phyloP scores from a whole-genome alignment of 352 stramenopile genomes.

The Aphanomyces euteiches region DNA sequence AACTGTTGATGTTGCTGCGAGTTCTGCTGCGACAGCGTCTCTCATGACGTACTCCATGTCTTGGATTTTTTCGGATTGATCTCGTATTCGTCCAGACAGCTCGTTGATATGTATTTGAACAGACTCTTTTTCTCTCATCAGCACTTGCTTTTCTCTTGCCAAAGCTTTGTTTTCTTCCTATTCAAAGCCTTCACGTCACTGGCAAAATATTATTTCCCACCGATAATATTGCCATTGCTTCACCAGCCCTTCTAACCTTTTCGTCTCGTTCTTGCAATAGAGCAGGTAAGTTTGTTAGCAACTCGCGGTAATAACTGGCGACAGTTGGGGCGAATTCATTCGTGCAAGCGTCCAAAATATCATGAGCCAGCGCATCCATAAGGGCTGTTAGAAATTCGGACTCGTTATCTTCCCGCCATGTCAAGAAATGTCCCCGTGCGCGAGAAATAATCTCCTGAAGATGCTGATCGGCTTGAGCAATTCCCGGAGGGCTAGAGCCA shows the following conservation, averaged over 20 bases:
- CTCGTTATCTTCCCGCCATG: neutral
- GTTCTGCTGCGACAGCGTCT: conserved; percentile 11
- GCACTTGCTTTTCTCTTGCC: neutral
- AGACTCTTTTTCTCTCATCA: neutral
- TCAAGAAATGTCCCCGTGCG: conserved; percentile 5
- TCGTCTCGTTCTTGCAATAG: conserved; percentile 23
- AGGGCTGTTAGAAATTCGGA: conserved; percentile 1
- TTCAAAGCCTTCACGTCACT: neutral
- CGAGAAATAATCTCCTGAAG: conserved; percentile 8
- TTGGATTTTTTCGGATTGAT: neutral
- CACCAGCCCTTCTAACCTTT: neutral
- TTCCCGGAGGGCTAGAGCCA: too few species aligned
- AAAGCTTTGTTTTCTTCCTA: neutral
- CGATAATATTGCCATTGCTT: neutral
- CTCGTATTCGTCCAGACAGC: neutral
- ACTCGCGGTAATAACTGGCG: conserved; percentile 23
- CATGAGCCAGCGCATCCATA: conserved; percentile 15
- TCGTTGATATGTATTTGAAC: neutral
- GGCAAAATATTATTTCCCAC: neutral
- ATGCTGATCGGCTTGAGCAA: conserved; percentile 2
- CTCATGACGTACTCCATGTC: conserved; percentile 19
- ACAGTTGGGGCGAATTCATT: conserved; percentile 19
- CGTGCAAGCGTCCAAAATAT: conserved; percentile 14
- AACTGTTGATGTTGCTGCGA: neutral
- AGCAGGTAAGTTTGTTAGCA: conserved; percentile 12